phyloP scores from a whole-genome alignment of 2,329 filamentous ascomycete species.

The Orbilia ellipsospora region DNA sequence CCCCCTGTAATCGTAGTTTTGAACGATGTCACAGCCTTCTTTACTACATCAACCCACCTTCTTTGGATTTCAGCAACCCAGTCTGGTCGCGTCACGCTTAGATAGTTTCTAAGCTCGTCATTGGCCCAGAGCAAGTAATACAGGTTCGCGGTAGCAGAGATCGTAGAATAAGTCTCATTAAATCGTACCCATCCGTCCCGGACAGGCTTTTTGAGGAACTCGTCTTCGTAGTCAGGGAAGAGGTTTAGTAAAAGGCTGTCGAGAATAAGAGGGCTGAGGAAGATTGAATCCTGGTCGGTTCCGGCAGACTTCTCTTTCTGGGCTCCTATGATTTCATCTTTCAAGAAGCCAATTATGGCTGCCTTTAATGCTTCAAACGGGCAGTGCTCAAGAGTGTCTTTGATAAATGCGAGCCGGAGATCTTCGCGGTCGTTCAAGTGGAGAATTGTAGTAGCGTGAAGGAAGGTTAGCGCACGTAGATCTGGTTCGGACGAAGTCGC shows the following conservation, averaged over 20 bases:
- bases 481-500: conserved; percentile 58
- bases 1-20: conserved; percentile 25
- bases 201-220: conserved; percentile 39
- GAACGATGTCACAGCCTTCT: conserved; percentile 37
- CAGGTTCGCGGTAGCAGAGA: conserved; percentile 58
- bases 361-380: conserved; percentile 60
- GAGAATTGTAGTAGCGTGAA: conserved; percentile 58
- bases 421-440: conserved; percentile 58
- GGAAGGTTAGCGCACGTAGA: conserved; percentile 57
- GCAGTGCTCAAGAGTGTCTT: conserved; percentile 60
- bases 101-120: conserved; percentile 40
- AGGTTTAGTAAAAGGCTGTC: conserved; percentile 56
- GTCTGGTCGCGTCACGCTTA: conserved; percentile 27
- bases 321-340: conserved; percentile 59
- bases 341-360: conserved; percentile 59
- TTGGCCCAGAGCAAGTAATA: conserved; percentile 58
- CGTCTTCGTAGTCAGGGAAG: conserved; percentile 57
- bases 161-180: conserved; percentile 57
- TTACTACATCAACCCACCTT: conserved; percentile 45
- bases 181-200: conserved; percentile 56
- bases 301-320: conserved; percentile 36
- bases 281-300: conserved; percentile 55
- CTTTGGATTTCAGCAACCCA: conserved; percentile 45
- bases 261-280: conserved; percentile 56
- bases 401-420: conserved; percentile 58